Conservation (phyloP, 768 basidiomycete species). For the Lentinus tigrinus region DNA sequence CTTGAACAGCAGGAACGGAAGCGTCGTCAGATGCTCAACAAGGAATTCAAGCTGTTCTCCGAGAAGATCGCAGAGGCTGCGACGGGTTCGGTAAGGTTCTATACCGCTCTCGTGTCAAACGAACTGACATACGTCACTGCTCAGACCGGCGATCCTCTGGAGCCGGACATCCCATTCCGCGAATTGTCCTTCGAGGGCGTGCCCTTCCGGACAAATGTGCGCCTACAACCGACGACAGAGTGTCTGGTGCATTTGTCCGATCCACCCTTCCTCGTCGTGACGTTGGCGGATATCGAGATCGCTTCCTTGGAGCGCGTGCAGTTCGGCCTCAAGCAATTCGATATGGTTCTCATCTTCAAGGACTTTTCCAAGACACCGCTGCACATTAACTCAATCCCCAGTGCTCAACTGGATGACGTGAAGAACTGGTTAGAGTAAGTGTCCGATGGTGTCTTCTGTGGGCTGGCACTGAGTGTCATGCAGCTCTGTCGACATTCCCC, state of each 20-base stretch:
- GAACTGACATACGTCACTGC: background rate
- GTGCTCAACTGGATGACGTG: constrained; percentile 88
- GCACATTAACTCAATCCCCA: constrained; percentile 96
- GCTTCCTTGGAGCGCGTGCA: constrained; percentile 97
- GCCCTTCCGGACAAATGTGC: constrained; percentile 91
- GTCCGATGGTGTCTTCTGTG: constrained; percentile 9
- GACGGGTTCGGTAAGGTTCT: constrained; percentile 60
- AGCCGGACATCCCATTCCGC: constrained; percentile 95
- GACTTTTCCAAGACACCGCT: constrained; percentile 91
- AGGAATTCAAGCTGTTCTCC: constrained; percentile 90
- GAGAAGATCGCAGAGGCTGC: constrained; percentile 89
- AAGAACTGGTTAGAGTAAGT: constrained; percentile 98
- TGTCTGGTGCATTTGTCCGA: constrained; percentile 95
- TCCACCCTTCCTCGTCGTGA: constrained; percentile 93
- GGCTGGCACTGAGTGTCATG: background rate
- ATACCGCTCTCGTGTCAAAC: background rate
- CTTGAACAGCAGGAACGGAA: constrained; percentile 97
- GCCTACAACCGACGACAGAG: constrained; percentile 94
- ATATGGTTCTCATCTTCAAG: constrained; percentile 95
- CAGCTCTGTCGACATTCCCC: constrained; percentile 95
- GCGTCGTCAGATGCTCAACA: constrained; percentile 85
- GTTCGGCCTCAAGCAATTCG: constrained; percentile 94
- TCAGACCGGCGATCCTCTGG: constrained; percentile 79
- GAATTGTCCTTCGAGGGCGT: constrained; percentile 97
- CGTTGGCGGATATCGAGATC: constrained; percentile 91